Base-by-base conservation (phyloP, 345 rosid species). In the Brassica incana region DNA sequence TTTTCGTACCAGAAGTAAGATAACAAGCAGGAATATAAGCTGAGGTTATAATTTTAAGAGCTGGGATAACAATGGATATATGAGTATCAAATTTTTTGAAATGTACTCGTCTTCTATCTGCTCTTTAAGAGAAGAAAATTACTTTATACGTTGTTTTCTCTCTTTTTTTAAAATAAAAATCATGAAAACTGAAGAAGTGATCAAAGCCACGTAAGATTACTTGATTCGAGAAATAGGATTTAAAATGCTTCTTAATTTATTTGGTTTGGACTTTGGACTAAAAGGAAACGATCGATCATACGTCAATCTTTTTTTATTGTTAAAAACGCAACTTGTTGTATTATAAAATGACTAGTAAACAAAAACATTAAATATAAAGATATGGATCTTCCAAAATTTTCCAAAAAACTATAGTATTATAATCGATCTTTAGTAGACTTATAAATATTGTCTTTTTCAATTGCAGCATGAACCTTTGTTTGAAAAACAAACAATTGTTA, bases 371-470 rank as follows among this genome's bases (percentile, higher is more conserved):
- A 15, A 23, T n/a, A 54, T 16, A 54, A 54, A 54, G 71, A 69
- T 32, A 12, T 69, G 72, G 61, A 48, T 68, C 72, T 45, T 45
- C 12, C 14, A n/a, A 61, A 61, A 18, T 2, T 45, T 67, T 48
- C 4, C 60, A 20, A 7, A 45, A 23, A 14, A 6, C 11, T 69
- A 14, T 38, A 40, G 10, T 67, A 67, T 20, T 11, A 40, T 25
- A 69, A 69, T 29, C 14, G 25, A 27, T 69, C 12, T 69, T n/a
- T 8, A 69, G 25, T 69, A 48, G 61, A 48, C 61, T 69, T 69
- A 40, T 33, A 29, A 29, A 69, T 29, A 50, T 50, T 50, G 61
- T 50, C 38, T n/a, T 69, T n/a, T 45, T 25, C 59, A 25, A 69
- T 50, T 27, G 61, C 61, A 48, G 27, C 40, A 69, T 69, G 54